A percentile compares a stretch with the other conserved stretches of the same genome.
Conservation (phyloP, 257 asterid genomes). For the Nicotiana knightiana region DNA sequence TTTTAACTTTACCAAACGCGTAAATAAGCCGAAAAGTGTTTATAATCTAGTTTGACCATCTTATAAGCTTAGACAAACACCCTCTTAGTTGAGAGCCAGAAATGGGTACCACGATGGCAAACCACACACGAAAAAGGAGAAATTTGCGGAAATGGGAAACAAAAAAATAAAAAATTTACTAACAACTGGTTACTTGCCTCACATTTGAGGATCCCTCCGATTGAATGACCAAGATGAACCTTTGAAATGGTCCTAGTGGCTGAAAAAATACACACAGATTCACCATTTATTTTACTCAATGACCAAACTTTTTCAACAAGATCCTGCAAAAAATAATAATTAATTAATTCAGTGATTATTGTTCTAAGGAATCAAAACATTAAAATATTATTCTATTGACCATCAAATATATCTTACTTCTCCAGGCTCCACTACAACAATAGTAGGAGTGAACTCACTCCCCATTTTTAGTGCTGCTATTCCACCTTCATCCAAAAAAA, state of each 20-base stretch:
- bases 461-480: not conserved
- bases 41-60: too few relatives aligned
- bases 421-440: not conserved
- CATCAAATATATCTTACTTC: not conserved
- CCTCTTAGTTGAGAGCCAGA: too few relatives aligned
- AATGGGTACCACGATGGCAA: too few relatives aligned
- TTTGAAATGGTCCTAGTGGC: conserved; percentile 32
- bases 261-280: conserved; percentile 31
- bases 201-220: conserved; percentile 16
- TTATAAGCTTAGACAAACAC: too few relatives aligned
- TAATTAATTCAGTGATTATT: too few relatives aligned
- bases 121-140: too few relatives aligned
- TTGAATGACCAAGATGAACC: conserved; percentile 22
- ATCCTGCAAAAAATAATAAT: conserved; percentile 26
- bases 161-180: too few relatives aligned
- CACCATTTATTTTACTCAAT: conserved; percentile 23
- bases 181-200: too few relatives aligned
- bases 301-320: conserved; percentile 28
- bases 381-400: too few relatives aligned
- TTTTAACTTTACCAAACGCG: too few relatives aligned
- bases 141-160: too few relatives aligned
- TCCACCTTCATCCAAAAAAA: not conserved
- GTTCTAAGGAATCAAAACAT: not conserved
- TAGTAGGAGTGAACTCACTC: not conserved
- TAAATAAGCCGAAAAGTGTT: too few relatives aligned